A percentile compares a stretch with the other conserved stretches of the same genome.
phyloP scores from a whole-genome alignment of 176 grass and related monocot species.

The Hordeum vulgare region DNA sequence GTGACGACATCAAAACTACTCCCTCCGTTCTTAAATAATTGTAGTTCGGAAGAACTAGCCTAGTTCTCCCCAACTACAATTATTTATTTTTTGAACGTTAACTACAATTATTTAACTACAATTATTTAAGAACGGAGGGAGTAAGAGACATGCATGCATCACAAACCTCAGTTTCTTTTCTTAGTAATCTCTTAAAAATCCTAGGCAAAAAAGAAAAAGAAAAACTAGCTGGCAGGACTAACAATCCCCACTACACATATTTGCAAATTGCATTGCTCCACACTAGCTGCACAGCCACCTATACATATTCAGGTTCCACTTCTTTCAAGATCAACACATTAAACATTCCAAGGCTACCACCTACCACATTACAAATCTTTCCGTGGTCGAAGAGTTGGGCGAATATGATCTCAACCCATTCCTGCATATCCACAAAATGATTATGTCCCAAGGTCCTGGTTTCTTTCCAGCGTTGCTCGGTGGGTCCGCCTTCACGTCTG shows the following conservation, averaged over 20 bases:
- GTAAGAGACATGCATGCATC: background rate
- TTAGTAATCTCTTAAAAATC: background rate
- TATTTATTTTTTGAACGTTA: no score
- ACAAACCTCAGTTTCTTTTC: background rate
- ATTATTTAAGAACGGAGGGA: no score
- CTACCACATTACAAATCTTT: background rate
- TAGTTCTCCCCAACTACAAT: no score
- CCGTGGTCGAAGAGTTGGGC: background rate
- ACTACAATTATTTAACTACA: no score
- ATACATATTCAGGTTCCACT: background rate
- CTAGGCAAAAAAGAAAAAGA: background rate
- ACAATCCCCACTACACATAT: background rate
- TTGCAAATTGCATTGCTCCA: background rate
- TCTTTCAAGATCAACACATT: background rate
- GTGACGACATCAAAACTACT: background rate
- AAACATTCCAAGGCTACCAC: background rate
- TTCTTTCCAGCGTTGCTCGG: background rate
- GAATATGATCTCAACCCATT: background rate
- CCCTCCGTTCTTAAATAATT: no score
- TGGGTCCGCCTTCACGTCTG: background rate
- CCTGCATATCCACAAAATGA: background rate
- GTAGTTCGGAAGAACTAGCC: no score
- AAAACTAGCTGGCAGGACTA: background rate
- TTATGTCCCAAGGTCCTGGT: background rate
- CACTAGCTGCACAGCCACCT: background rate